Conservation (phyloP, 345 rosid species). For the Populus deltoides region DNA sequence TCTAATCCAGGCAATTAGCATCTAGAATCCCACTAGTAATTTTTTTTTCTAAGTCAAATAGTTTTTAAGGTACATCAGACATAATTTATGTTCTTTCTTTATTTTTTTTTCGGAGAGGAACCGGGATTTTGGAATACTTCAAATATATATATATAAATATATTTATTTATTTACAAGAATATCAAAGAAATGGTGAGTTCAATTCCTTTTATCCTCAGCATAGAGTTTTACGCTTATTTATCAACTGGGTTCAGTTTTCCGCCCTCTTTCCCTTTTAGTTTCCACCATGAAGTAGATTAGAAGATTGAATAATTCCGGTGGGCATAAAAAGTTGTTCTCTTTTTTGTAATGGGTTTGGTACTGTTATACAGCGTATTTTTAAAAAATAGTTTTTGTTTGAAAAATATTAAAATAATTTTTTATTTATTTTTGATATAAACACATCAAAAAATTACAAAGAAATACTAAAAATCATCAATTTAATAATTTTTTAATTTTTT, state of each 20-base stretch:
- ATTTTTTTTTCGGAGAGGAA: background rate
- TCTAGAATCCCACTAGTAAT: background rate
- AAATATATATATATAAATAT: background rate
- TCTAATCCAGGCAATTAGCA: background rate
- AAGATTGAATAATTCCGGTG: conserved; percentile 12
- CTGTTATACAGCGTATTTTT: too few relatives aligned
- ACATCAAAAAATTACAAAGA: too few relatives aligned
- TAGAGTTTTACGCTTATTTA: background rate
- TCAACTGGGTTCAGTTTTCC: too few relatives aligned
- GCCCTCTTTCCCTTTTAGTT: background rate
- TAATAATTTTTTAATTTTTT: too few relatives aligned
- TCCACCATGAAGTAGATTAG: conserved; percentile 20
- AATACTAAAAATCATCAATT: too few relatives aligned
- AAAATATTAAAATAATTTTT: too few relatives aligned
- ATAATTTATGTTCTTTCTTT: background rate
- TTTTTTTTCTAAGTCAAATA: background rate
- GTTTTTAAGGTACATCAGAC: background rate
- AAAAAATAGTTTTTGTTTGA: too few relatives aligned
- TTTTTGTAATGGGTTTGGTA: too few relatives aligned
- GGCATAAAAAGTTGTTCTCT: conserved; percentile 5
- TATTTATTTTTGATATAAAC: too few relatives aligned
- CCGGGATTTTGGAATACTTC: background rate
- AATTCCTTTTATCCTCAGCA: background rate
- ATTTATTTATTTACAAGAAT: background rate
- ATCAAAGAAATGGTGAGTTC: background rate